Conservation (phyloP, 2,329 filamentous ascomycete genomes). For the Ampelomyces quisqualis region DNA sequence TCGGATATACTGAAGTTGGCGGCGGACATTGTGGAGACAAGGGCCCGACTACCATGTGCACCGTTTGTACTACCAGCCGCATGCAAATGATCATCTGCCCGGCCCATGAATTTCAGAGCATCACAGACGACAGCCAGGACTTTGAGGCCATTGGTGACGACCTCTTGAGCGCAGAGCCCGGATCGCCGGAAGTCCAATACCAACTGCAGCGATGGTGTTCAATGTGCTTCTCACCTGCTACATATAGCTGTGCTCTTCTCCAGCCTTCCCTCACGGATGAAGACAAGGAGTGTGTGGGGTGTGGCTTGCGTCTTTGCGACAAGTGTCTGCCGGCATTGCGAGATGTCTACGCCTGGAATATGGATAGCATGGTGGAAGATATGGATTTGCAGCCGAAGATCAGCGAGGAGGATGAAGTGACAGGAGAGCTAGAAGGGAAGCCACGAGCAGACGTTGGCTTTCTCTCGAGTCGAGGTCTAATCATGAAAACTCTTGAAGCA, state of each 20-base stretch:
- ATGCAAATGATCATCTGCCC: conserved; percentile 27
- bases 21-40: conserved; percentile 41
- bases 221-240: conserved; percentile 31
- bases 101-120: conserved; percentile 14
- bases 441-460: conserved; percentile 33
- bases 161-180: conserved; percentile 13
- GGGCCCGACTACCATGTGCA: conserved; percentile 29
- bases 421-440: conserved; percentile 6
- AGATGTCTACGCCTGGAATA: conserved; percentile 4
- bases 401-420: conserved; percentile 11
- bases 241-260: conserved; percentile 11
- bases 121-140: conserved; percentile 3
- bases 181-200: conserved; percentile 8
- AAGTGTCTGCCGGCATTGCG: conserved; percentile 16
- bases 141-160: conserved; percentile 12
- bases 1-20: conserved; percentile 43
- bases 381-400: conserved; percentile 23
- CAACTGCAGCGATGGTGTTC: conserved; percentile 34
- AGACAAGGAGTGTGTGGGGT: conserved; percentile 20
- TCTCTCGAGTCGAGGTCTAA: conserved; percentile 20
- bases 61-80: conserved; percentile 19
- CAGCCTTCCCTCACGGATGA: conserved; percentile 8
- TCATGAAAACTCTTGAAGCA: conserved; percentile 17
- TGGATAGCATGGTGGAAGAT: conserved; percentile 12
- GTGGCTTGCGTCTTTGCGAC: conserved; percentile 30